These are phyloP conservation scores for Cyclanthera cordifolia DNA, from an alignment of 306 rosid species.

Conservation along the genomic window DNA sequence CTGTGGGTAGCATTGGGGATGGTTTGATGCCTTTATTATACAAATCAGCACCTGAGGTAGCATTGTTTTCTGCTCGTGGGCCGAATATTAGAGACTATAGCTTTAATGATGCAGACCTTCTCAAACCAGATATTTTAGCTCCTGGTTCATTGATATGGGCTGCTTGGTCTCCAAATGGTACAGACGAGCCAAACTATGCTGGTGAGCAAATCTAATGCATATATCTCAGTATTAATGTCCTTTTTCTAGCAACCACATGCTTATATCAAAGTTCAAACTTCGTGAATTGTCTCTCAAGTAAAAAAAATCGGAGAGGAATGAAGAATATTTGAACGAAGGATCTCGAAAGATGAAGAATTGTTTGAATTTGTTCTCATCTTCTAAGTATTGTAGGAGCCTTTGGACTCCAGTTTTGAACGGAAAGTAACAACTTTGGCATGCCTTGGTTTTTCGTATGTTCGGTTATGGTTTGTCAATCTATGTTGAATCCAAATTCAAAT, in stretches of 20 bases:
- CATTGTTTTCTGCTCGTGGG: conserved; percentile 86
- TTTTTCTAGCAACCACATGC: background rate
- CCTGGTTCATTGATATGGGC: conserved; percentile 98
- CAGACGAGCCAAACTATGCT: conserved; percentile 82
- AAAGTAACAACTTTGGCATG: no score
- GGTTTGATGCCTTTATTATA: conserved; percentile 85
- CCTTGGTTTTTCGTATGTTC: no score
- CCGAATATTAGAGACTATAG: conserved; percentile 87
- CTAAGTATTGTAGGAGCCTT: background rate
- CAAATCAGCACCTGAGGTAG: conserved; percentile 97
- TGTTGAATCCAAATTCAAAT: no score
- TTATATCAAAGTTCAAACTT: background rate
- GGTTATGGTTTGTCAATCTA: no score
- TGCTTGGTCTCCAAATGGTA: conserved; percentile 99
- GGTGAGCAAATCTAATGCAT: conserved; percentile 32
- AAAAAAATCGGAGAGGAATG: background rate
- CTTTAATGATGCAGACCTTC: conserved; percentile 96
- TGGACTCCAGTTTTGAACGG: background rate
- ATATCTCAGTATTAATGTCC: background rate
- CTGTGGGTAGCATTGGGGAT: conserved; percentile 70
- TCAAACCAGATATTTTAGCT: conserved; percentile 93
- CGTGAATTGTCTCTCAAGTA: background rate
- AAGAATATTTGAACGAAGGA: no score
- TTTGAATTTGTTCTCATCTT: background rate
- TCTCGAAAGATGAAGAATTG: no score